phyloP scores from a whole-genome alignment of 257 asterid genomes.

The Jacaranda copaia region DNA sequence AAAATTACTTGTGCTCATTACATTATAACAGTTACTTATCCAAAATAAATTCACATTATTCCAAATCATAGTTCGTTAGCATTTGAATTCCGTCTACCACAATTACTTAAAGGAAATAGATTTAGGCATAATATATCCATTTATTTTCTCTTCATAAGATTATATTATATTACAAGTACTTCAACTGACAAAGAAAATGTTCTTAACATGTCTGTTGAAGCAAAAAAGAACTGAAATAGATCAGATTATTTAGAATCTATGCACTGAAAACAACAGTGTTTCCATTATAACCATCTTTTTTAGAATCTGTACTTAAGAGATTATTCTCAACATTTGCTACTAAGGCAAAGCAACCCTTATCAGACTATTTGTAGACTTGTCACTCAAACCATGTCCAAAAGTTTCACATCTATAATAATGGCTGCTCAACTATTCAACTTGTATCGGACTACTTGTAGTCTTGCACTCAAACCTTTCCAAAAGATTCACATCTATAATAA shows the following conservation, averaged over 20 bases:
- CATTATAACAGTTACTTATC: neutral
- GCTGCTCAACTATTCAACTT: too few relatives aligned
- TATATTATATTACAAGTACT: neutral
- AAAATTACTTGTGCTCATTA: slow-evolving; percentile 13
- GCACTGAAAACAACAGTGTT: neutral
- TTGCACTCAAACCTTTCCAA: too few relatives aligned
- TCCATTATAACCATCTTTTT: neutral
- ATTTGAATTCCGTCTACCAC: neutral
- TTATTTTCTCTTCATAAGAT: neutral
- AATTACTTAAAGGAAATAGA: slow-evolving; percentile 1
- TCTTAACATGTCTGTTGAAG: neutral
- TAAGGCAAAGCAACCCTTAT: neutral
- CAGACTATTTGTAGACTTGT: neutral
- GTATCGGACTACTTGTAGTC: neutral
- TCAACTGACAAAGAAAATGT: neutral
- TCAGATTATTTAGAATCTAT: neutral
- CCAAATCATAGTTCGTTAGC: neutral
- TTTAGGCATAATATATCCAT: neutral
- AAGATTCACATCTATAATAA: neutral
- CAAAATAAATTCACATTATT: neutral
- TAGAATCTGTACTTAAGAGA: neutral
- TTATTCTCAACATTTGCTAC: neutral
- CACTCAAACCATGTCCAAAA: neutral
- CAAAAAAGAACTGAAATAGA: neutral
- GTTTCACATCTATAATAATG: neutral